Evolutionary conservation across 441 rosid genomes (phyloP).

Genomic region (Melianthus villosus): DNA sequence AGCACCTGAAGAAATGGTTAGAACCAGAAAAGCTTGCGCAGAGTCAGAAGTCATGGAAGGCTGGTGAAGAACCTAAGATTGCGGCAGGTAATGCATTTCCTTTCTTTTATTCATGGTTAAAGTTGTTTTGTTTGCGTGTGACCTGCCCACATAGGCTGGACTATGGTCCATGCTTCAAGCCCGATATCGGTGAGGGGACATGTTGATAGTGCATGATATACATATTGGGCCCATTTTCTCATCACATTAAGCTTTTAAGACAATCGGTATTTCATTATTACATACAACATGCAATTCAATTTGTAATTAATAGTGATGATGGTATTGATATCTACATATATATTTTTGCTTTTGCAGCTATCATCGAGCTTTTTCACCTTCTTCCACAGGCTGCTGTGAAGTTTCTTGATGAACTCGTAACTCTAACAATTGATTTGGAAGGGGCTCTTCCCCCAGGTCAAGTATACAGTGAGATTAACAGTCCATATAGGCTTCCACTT

Average conservation of each 20-base stretch:
- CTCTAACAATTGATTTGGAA: constrained; percentile 84
- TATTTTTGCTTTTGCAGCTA: constrained; percentile 52
- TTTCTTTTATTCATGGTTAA: constrained; percentile 3
- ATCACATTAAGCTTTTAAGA: no score
- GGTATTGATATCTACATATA: constrained; percentile 6
- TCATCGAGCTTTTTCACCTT: constrained; percentile 94
- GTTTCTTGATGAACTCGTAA: constrained; percentile 93
- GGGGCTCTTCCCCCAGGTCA: constrained; percentile 80
- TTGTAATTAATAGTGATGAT: neutral
- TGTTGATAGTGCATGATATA: no score
- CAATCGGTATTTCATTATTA: no score
- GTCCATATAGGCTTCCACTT: constrained; percentile 94
- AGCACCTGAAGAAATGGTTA: constrained; percentile 97
- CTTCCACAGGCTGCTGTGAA: constrained; percentile 93
- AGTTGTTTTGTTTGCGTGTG: no score
- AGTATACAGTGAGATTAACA: constrained; percentile 90
- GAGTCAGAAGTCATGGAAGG: constrained; percentile 87
- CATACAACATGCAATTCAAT: constrained; percentile 2
- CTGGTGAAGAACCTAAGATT: constrained; percentile 98
- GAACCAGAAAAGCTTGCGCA: constrained; percentile 97
- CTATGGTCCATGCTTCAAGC: no score
- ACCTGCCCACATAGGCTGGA: no score
- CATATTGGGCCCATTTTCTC: no score
- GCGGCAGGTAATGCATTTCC: constrained; percentile 62
- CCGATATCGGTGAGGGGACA: no score